phyloP scores from a whole-genome alignment of 2,329 filamentous ascomycete species.

The Fusarium chaquense region DNA sequence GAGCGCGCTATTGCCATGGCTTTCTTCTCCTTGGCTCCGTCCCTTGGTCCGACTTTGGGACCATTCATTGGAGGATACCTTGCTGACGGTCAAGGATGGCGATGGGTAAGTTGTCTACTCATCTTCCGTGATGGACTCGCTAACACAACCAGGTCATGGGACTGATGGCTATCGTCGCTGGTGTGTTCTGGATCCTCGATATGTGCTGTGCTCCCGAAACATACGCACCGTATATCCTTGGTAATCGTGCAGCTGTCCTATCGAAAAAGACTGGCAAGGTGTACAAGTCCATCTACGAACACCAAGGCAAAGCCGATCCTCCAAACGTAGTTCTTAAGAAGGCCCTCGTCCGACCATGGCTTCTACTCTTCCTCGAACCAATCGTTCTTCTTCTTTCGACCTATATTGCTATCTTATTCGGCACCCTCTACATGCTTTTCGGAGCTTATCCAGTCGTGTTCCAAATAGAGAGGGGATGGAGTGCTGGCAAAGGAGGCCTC shows the following conservation, averaged over 20 bases:
- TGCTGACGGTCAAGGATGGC: conserved; percentile 69
- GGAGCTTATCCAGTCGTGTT: conserved; percentile 71
- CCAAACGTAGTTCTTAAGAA: conserved; percentile 63
- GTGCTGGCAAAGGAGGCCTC: conserved; percentile 67
- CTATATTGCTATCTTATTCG: conserved; percentile 71
- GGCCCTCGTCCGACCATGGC: conserved; percentile 71
- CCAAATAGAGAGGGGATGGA: conserved; percentile 68
- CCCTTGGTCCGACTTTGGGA: conserved; percentile 69
- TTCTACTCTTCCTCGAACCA: conserved; percentile 73
- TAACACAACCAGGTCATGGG: conserved; percentile 63
- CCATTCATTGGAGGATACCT: conserved; percentile 74
- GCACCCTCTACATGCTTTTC: conserved; percentile 67
- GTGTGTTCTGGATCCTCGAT: conserved; percentile 67
- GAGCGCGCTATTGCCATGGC: conserved; percentile 69
- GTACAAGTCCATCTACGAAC: conserved; percentile 64
- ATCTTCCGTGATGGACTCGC: accelerated
- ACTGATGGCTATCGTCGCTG: conserved; percentile 70
- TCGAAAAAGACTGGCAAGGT: conserved; percentile 65
- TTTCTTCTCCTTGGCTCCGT: conserved; percentile 72
- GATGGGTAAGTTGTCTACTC: conserved; percentile 55
- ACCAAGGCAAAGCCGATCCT: conserved; percentile 56
- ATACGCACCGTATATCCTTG: conserved; percentile 67
- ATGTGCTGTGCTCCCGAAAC: conserved; percentile 67
- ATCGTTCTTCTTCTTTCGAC: conserved; percentile 73
- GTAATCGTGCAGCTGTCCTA: conserved; percentile 63